phyloP scores from a whole-genome alignment of 1,284 basidiomycete species.

The Leccinum fallax region DNA sequence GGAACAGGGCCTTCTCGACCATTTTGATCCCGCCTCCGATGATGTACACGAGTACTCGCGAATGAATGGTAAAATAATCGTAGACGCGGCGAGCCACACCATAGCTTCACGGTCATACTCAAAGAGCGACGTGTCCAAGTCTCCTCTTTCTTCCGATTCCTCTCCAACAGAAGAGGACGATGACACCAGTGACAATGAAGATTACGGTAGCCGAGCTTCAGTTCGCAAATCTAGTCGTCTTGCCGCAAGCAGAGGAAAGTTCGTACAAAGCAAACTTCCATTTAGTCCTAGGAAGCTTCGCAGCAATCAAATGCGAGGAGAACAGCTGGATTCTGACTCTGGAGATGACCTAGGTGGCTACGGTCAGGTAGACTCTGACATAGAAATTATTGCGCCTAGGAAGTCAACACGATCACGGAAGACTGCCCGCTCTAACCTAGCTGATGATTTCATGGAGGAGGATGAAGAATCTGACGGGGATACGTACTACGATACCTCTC shows the following conservation, averaged over 20 bases:
- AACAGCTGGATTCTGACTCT: slow-evolving; percentile 42
- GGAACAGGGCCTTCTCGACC: slow-evolving; percentile 41
- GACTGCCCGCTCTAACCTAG: slow-evolving; percentile 38
- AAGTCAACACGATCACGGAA: slow-evolving; percentile 44
- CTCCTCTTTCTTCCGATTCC: slow-evolving; percentile 13
- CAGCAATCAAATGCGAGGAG: slow-evolving; percentile 24
- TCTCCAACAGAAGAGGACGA: slow-evolving; percentile 29
- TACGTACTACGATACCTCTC: slow-evolving; percentile 36
- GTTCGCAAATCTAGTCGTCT: slow-evolving; percentile 33
- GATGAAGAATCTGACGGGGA: slow-evolving; percentile 36
- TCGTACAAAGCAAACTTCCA: slow-evolving; percentile 44
- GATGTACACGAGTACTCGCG: slow-evolving; percentile 66
- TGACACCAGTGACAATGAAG: slow-evolving; percentile 35
- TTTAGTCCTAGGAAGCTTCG: slow-evolving; percentile 67
- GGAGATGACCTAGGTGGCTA: slow-evolving; percentile 41
- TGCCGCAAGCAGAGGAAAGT: slow-evolving; percentile 9
- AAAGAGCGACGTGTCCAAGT: slow-evolving; percentile 12
- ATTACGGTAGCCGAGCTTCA: slow-evolving; percentile 23
- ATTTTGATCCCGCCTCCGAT: slow-evolving; percentile 62
- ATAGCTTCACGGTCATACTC: slow-evolving; percentile 7
- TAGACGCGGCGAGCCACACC: slow-evolving; percentile 17
- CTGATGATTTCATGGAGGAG: slow-evolving; percentile 34
- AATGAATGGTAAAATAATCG: slow-evolving; percentile 39
- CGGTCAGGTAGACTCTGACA: slow-evolving; percentile 38
- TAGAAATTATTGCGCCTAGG: slow-evolving; percentile 31